Percentiles rank a stretch among this genome's conserved stretches.
phyloP scores from a whole-genome alignment of 164 flowering plant species.

The Macadamia integrifolia region DNA sequence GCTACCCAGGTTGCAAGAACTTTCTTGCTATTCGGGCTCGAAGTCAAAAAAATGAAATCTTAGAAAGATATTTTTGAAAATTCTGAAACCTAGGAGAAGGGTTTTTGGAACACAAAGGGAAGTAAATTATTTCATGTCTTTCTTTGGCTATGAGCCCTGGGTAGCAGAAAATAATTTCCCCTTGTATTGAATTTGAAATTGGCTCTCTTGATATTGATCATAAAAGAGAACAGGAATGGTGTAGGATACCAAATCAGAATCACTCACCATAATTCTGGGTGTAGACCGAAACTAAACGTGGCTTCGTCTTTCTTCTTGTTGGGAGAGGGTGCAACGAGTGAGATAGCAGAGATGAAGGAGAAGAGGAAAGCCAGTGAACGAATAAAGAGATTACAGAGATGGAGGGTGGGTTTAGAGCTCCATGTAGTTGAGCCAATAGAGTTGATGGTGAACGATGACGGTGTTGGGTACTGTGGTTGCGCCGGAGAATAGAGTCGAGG shows the following conservation, averaged over 20 bases:
- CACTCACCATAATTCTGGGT: slow-evolving; percentile 32
- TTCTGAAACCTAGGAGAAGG: too few species aligned
- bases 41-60: too few species aligned
- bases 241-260: neutral
- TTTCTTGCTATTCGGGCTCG: too few species aligned
- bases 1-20: too few species aligned
- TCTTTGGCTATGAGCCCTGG: too few species aligned
- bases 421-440: slow-evolving; percentile 29
- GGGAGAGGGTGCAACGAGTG: slow-evolving; percentile 18
- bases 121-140: too few species aligned
- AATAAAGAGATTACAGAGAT: slow-evolving; percentile 20
- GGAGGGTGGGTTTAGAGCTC: slow-evolving; percentile 27
- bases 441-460: slow-evolving; percentile 34
- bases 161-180: too few species aligned
- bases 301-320: neutral
- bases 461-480: slow-evolving; percentile 32
- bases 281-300: slow-evolving; percentile 6
- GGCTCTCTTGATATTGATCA: too few species aligned
- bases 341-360: slow-evolving; percentile 38
- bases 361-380: slow-evolving; percentile 31
- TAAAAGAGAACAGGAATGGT: too few species aligned
- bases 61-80: too few species aligned
- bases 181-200: too few species aligned
- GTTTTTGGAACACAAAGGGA: too few species aligned
- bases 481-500: slow-evolving; percentile 12